Evolutionary conservation across 192 early-diverging fungal genomes (phyloP), one percentile per base, ranked within the genome.

Genomic region (Polychytrium aggregatum): DNA sequence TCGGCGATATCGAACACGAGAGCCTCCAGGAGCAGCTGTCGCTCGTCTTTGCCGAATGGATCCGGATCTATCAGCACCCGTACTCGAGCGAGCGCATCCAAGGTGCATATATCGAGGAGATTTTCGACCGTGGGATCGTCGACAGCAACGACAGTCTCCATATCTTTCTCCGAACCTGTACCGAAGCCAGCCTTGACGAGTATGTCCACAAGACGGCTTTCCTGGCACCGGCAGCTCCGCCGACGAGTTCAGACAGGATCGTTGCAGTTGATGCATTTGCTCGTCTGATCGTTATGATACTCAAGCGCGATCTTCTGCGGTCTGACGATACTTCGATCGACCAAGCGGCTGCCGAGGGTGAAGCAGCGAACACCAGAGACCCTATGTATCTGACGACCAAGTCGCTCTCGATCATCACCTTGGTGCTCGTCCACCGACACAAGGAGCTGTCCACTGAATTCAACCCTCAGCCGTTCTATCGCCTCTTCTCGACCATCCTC

Each of bases 241-340:
- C n/a, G n/a, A n/a, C n/a, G n/a, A n/a, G n/a, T n/a, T n/a, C n/a
- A n/a, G n/a, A n/a, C n/a, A n/a, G n/a, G n/a, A n/a, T n/a, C n/a
- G n/a, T n/a, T n/a, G 84, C 89, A 1, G 82, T 94, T 2, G 93
- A 98, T 60, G 93, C 96, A 5, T 89, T 95, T 52, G 85, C 90
- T 1, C 83, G 84, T 38, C 64, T 98, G 22, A 81, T 92, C 16
- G 82, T 97, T 3, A n/a, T n/a, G n/a, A n/a, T n/a, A n/a, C n/a
- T n/a, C n/a, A n/a, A n/a, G n/a, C n/a, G n/a, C n/a, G n/a, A n/a
- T n/a, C 70, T 83, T 13, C 58, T 94, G 35, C 74, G 86, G 35
- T 82, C 86, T 42, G 78, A 85, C 49, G 78, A 81, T 57, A 74
- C 65, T 3, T n/a, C n/a, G n/a, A n/a, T n/a, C n/a, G n/a, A n/a